Conservation (phyloP, 2,329 filamentous ascomycete genomes). For the Stagonosporopsis cucurbitacearum region DNA sequence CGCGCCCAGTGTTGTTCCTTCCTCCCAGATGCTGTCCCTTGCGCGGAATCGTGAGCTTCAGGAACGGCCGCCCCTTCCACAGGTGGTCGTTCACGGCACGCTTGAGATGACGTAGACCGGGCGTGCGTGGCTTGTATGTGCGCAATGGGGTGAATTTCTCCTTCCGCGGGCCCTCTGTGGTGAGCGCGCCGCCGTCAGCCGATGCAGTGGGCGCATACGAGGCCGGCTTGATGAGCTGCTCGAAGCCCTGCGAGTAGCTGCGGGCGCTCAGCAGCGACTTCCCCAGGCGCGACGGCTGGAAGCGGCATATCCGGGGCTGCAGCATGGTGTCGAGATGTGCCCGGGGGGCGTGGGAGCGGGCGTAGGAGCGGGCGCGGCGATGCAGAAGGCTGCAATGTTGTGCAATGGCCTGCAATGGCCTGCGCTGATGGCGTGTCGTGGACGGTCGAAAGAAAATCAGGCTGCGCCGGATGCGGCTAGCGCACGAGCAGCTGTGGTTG, state of each 20-base stretch:
- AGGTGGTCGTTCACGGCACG: slow-evolving; percentile 95
- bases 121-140: slow-evolving; percentile 92
- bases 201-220: slow-evolving; percentile 42
- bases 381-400: slow-evolving; percentile 31
- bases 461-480: slow-evolving; percentile 35
- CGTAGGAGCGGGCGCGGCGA: slow-evolving; percentile 13
- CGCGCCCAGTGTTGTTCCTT: slow-evolving; percentile 81
- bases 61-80: slow-evolving; percentile 88
- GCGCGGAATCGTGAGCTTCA: slow-evolving; percentile 86
- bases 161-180: slow-evolving; percentile 36
- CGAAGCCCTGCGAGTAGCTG: slow-evolving; percentile 56
- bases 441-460: slow-evolving; percentile 42
- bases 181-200: slow-evolving; percentile 34
- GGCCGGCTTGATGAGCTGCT: slow-evolving; percentile 41
- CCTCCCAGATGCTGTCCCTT: slow-evolving; percentile 93
- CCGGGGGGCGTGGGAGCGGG: slow-evolving; percentile 22
- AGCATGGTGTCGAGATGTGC: slow-evolving; percentile 59
- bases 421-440: slow-evolving; percentile 31
- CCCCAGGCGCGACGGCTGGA: slow-evolving; percentile 57
- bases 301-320: slow-evolving; percentile 68
- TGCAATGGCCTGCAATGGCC: slow-evolving; percentile 33
- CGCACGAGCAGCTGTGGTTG: slow-evolving; percentile 5
- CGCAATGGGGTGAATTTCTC: slow-evolving; percentile 63
- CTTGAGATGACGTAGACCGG: slow-evolving; percentile 88
- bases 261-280: slow-evolving; percentile 57